Evolutionary conservation across 202 grass and related monocot genomes (phyloP).

Genomic region (Dendrocalamus latiflorus): DNA sequence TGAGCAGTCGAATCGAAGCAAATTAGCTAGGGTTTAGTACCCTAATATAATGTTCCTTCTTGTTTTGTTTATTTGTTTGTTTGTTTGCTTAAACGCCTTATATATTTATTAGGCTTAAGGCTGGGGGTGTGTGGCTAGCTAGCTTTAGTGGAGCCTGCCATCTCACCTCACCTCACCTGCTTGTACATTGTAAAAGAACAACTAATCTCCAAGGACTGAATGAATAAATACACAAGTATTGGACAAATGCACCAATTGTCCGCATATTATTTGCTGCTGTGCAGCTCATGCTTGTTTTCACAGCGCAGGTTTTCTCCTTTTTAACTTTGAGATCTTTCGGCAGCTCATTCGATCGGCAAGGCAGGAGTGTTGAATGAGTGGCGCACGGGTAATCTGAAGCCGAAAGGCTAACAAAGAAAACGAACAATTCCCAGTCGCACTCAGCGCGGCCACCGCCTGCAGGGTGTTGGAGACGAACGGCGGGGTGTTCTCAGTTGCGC

Average conservation of each 20-base stretch:
- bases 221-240: slow-evolving; percentile 9
- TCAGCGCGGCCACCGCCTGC: no score
- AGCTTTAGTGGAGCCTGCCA: slow-evolving; percentile 44
- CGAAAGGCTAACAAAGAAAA: no score
- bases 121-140: slow-evolving; percentile 21
- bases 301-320: background rate
- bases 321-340: no score
- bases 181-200: slow-evolving; percentile 45
- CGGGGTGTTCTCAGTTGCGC: no score
- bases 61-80: slow-evolving; percentile 1
- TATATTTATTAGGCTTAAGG: slow-evolving; percentile 4
- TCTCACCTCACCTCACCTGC: slow-evolving; percentile 26
- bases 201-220: background rate
- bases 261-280: background rate
- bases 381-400: no score
- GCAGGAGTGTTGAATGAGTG: no score
- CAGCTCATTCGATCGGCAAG: no score
- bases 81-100: background rate
- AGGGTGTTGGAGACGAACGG: no score
- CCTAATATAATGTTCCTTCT: slow-evolving; percentile 10
- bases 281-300: background rate
- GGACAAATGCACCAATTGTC: background rate
- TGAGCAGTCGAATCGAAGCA: slow-evolving; percentile 18
- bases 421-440: background rate
- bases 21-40: slow-evolving; percentile 39